phyloP scores from a whole-genome alignment of 2,329 filamentous ascomycete genomes.

The Monilinia laxa region DNA sequence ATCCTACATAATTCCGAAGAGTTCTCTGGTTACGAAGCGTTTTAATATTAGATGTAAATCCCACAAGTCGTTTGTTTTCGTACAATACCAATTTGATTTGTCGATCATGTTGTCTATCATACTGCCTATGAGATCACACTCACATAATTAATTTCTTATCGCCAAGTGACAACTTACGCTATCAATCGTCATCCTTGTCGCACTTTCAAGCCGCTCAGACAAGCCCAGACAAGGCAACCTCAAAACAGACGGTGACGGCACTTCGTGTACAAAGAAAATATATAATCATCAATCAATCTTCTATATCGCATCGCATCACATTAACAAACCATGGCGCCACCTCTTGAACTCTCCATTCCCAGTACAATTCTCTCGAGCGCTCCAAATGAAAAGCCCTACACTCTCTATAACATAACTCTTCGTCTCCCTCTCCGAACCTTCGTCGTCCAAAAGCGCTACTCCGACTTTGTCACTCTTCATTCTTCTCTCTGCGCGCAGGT shows the following conservation, averaged over 20 bases:
- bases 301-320: not conserved
- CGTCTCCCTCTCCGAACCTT: conserved; percentile 74
- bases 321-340: conserved; percentile 55
- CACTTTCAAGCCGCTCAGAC: not conserved
- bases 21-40: conserved; percentile 18
- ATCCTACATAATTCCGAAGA: conserved; percentile 20
- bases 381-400: conserved; percentile 59
- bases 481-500: conserved; percentile 58
- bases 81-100: conserved; percentile 20
- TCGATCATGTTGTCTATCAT: not conserved
- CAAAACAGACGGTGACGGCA: conserved; percentile 4
- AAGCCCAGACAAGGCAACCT: conserved; percentile 16
- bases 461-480: conserved; percentile 72
- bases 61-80: conserved; percentile 1
- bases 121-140: not conserved
- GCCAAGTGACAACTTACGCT: conserved; percentile 19
- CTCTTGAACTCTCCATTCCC: conserved; percentile 66
- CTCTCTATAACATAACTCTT: conserved; percentile 75
- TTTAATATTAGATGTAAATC: conserved; percentile 19
- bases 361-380: conserved; percentile 57
- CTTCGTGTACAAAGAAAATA: conserved; percentile 9
- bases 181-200: conserved; percentile 19
- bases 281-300: conserved; percentile 9
- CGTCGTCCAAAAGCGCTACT: conserved; percentile 78
- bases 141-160: conserved; percentile 17